These are phyloP conservation scores for Xylaria nigripes DNA, from an alignment of 495 filamentous ascomycete species.

Conservation along the genomic window DNA sequence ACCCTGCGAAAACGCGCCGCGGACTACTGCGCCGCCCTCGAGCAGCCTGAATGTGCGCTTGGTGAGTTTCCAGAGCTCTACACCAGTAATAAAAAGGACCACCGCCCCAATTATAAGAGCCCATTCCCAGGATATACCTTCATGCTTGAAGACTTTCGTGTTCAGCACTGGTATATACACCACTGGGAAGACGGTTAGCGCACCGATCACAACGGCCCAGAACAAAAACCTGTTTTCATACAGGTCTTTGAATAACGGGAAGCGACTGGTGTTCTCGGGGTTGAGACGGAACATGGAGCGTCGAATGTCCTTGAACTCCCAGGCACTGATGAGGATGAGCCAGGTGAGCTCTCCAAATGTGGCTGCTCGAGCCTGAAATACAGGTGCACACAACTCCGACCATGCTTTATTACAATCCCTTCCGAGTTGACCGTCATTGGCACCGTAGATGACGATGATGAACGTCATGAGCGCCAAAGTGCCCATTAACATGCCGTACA, in stretches of 20 bases:
- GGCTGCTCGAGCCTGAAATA: slow-evolving; percentile 70
- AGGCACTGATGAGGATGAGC: slow-evolving; percentile 62
- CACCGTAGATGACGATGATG: slow-evolving; percentile 59
- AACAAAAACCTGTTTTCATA: slow-evolving; percentile 68
- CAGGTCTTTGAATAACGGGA: slow-evolving; percentile 55
- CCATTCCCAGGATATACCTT: slow-evolving; percentile 69
- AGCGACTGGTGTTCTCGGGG: slow-evolving; percentile 39
- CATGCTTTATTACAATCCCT: slow-evolving; percentile 56
- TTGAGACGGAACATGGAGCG: slow-evolving; percentile 63
- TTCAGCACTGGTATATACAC: slow-evolving; percentile 69
- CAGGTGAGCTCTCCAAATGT: slow-evolving; percentile 71
- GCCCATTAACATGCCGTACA: slow-evolving; percentile 65
- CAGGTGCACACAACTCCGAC: slow-evolving; percentile 46
- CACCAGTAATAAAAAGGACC: slow-evolving; percentile 49
- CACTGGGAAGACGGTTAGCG: slow-evolving; percentile 59
- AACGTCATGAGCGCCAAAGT: slow-evolving; percentile 59
- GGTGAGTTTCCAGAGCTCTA: slow-evolving; percentile 59
- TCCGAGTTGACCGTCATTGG: slow-evolving; percentile 49
- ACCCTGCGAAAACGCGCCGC: slow-evolving; percentile 36
- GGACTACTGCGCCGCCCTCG: slow-evolving; percentile 34
- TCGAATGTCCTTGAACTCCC: slow-evolving; percentile 67
- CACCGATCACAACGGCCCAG: slow-evolving; percentile 61
- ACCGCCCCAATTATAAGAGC: slow-evolving; percentile 51
- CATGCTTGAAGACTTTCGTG: slow-evolving; percentile 64
- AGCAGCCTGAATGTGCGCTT: slow-evolving; percentile 47